These are phyloP conservation scores for Umbilicaria muhlenbergii DNA, from an alignment of 495 filamentous ascomycete genomes.

Conservation along the genomic window DNA sequence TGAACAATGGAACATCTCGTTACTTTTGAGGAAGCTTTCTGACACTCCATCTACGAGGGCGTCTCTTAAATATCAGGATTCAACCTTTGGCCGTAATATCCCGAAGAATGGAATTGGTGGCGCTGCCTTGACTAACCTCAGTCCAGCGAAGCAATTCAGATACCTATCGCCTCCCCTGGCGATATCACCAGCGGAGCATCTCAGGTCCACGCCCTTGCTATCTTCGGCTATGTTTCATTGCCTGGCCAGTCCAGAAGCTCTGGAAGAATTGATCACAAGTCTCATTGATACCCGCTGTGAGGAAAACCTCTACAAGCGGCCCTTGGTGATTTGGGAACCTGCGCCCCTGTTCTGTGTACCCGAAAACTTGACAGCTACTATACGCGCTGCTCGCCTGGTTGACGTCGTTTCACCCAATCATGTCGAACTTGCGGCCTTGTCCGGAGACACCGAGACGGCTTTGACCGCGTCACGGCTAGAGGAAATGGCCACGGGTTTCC, in stretches of 20 bases:
- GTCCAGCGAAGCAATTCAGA: constrained; percentile 2
- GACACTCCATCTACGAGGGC: constrained; percentile 13
- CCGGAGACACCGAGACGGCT: constrained; percentile 1
- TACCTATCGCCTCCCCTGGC: neutral
- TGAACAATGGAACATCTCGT: constrained; percentile 9
- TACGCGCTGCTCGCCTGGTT: constrained; percentile 13
- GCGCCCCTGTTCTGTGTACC: constrained; percentile 16
- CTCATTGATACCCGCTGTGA: constrained; percentile 1
- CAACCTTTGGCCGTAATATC: constrained; percentile 3
- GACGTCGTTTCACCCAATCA: constrained; percentile 26
- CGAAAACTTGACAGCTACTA: constrained; percentile 11
- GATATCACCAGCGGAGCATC: no score
- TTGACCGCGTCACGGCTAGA: constrained; percentile 13
- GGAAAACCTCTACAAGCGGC: constrained; percentile 7
- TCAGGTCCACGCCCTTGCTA: neutral
- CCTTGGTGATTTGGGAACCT: constrained; percentile 26
- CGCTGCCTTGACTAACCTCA: constrained; percentile 5
- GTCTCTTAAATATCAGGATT: constrained; percentile 10
- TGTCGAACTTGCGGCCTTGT: constrained; percentile 16
- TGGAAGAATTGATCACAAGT: constrained; percentile 1
- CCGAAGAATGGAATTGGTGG: neutral
- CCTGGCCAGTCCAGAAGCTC: constrained; percentile 4
- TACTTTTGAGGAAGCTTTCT: neutral
- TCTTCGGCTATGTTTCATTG: constrained; percentile 4
- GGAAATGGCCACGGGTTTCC: constrained; percentile 8